Conservation (phyloP, 2,329 filamentous ascomycete genomes). For the Venturia nashicola region DNA sequence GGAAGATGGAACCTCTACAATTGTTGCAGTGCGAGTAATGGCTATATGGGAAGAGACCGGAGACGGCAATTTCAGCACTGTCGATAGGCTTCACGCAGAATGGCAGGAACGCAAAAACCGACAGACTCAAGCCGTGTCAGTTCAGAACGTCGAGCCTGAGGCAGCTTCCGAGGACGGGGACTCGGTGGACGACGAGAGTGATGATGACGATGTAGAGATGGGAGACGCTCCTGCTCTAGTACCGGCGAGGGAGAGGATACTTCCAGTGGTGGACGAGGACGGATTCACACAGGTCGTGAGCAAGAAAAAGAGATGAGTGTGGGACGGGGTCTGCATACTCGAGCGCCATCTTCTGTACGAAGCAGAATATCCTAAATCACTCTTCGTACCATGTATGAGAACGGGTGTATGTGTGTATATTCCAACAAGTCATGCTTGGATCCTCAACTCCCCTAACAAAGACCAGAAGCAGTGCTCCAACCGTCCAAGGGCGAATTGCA, state of each 20-base stretch:
- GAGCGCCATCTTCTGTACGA: too few species aligned
- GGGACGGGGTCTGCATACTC: too few species aligned
- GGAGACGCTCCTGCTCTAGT: slow-evolving; percentile 18
- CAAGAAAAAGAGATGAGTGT: slow-evolving; percentile 21
- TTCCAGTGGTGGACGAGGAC: slow-evolving; percentile 28
- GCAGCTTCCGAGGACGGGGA: slow-evolving; percentile 14
- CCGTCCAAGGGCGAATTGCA: too few species aligned
- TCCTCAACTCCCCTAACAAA: too few species aligned
- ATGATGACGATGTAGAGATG: slow-evolving; percentile 14
- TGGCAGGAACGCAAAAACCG: slow-evolving; percentile 50
- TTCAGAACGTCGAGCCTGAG: slow-evolving; percentile 12
- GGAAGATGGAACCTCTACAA: slow-evolving; percentile 73
- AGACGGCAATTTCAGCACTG: slow-evolving; percentile 52
- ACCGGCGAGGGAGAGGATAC: slow-evolving; percentile 20
- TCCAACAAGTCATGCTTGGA: too few species aligned
- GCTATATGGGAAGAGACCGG: slow-evolving; percentile 51
- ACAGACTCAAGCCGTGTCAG: slow-evolving; percentile 47
- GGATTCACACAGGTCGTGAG: slow-evolving; percentile 30
- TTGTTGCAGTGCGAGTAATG: slow-evolving; percentile 63
- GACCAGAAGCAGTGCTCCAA: too few species aligned
- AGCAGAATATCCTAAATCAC: too few species aligned
- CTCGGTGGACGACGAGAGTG: slow-evolving; percentile 10
- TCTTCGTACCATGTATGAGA: too few species aligned
- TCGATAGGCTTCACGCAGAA: slow-evolving; percentile 49
- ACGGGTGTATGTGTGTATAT: too few species aligned